Base-by-base conservation (phyloP, 1,284 basidiomycete species). In the Golubevia sp. region DNA sequence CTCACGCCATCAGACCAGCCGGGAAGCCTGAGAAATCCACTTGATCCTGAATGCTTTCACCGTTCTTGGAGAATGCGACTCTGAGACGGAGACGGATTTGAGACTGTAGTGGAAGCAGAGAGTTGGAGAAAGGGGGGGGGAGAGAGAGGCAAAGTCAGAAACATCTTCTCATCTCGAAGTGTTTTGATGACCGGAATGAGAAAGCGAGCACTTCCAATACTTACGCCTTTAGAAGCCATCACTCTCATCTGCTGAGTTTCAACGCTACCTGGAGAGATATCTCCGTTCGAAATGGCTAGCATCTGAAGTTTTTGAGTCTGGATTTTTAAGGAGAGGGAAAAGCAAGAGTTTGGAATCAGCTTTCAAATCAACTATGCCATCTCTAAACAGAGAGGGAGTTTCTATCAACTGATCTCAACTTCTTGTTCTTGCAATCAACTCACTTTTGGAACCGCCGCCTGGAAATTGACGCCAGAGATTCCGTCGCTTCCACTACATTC, bases 231-330 rank as follows among this genome's bases (percentile, higher is more conserved):
- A 5, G 93, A 93, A 6, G 92, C 93, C 58, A 94, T 88, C 27
- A 99, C 90, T 8, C 94, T 88, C 90, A 99, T 91, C 77, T 96
- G 93, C 84, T 99, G 97, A 18, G 94, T 97, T 85, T 97, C 96
- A 20, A 89, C 88, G 7, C 89, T 85, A 0, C 93, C 94, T 0
- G 93, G 91, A 15, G 85, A 86, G 24, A 99, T 87, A 59, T 89
- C 90, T 8, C 91, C 85, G 84, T 91, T 94, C 6, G 93, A 94
- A 90, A 99, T 98, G 3, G 96, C 93, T 64, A 94, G 88, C 96
- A 99, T 99, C 83, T 98, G 95, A 63, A 99, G 84, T 83, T 97
- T 95, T 86, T 98, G 96, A 0, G 94, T 94, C 94, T 97, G 77
- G 6, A 61, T 5, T 15, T 23, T 27, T 4, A 34, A n/a, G n/a